Conservation (phyloP, 805 yeast species). For the Zygosaccharomyces gambellarensis region DNA sequence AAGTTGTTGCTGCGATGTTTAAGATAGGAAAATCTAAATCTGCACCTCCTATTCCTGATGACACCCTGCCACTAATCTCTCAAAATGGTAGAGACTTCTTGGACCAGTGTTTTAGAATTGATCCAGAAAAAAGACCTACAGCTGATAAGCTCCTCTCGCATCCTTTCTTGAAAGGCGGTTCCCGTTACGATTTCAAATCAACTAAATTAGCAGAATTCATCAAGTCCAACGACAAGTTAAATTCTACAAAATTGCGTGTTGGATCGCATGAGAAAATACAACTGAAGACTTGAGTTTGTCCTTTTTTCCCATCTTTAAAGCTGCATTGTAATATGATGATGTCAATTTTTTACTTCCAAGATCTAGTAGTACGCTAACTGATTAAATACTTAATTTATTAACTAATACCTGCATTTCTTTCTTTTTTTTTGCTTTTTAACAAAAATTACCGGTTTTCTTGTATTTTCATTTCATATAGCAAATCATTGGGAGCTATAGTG, state of each 20-base stretch:
- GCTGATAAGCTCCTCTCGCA: constrained; percentile 60
- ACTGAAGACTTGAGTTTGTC: neutral
- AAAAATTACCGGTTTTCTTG: neutral
- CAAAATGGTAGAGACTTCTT: constrained; percentile 64
- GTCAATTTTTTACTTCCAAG: neutral
- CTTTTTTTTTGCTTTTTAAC: neutral
- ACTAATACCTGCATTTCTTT: neutral
- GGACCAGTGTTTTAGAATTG: constrained; percentile 66
- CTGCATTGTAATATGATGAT: neutral
- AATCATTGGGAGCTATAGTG: constrained; percentile 6
- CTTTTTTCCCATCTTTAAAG: neutral
- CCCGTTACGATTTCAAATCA: constrained; percentile 44
- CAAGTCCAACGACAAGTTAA: constrained; percentile 37
- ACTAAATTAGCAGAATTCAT: constrained; percentile 57
- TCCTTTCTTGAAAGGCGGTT: constrained; percentile 43
- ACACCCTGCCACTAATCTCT: constrained; percentile 61
- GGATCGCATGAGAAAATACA: constrained; percentile 19
- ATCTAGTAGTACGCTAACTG: neutral
- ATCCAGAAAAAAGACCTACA: constrained; percentile 86
- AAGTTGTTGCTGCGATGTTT: constrained; percentile 90
- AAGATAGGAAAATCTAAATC: constrained; percentile 78
- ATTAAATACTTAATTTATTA: neutral
- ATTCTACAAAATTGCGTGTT: constrained; percentile 29
- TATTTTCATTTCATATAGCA: neutral
- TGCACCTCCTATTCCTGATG: constrained; percentile 97